Conservation (phyloP, 2,329 filamentous ascomycete species). For the Hymenoscyphus repandus region DNA sequence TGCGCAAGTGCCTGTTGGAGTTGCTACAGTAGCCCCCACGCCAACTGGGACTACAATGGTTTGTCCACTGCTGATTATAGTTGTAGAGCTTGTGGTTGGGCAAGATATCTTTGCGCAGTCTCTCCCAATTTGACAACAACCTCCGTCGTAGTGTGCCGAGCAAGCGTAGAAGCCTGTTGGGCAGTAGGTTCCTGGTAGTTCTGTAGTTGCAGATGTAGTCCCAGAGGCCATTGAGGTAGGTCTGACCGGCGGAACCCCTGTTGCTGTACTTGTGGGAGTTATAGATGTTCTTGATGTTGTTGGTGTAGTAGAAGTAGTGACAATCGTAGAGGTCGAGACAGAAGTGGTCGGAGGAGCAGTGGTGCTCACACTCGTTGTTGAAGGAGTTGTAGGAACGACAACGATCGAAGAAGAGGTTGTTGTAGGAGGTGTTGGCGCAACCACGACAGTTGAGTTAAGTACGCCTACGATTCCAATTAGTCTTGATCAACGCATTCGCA, state of each 20-base stretch:
- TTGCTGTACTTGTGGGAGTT: conserved; percentile 34
- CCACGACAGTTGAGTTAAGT: conserved; percentile 5
- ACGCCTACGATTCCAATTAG: conserved; percentile 7
- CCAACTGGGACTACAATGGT: conserved; percentile 65
- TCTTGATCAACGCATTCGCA: background rate
- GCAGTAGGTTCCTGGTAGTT: conserved; percentile 46
- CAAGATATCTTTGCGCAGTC: conserved; percentile 81
- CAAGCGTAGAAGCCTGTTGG: conserved; percentile 92
- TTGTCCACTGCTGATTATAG: conserved; percentile 60
- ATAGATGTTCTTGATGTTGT: conserved; percentile 29
- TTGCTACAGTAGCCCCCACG: conserved; percentile 37
- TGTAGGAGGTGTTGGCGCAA: conserved; percentile 1
- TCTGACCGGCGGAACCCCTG: conserved; percentile 41
- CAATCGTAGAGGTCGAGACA: conserved; percentile 10
- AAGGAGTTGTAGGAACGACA: conserved; percentile 1
- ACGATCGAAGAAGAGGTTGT: background rate
- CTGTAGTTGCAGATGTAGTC: conserved; percentile 28
- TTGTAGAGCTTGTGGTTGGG: conserved; percentile 55
- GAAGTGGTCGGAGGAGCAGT: conserved; percentile 10
- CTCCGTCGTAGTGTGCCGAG: conserved; percentile 71
- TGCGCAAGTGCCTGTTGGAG: conserved; percentile 53
- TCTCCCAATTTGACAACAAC: conserved; percentile 83
- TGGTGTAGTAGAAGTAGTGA: conserved; percentile 34
- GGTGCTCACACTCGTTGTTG: conserved; percentile 3
- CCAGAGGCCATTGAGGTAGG: conserved; percentile 39